Evolutionary conservation across 345 rosid species (phyloP), one percentile per base, ranked within the genome.

Genomic region (Turnera subulata): DNA sequence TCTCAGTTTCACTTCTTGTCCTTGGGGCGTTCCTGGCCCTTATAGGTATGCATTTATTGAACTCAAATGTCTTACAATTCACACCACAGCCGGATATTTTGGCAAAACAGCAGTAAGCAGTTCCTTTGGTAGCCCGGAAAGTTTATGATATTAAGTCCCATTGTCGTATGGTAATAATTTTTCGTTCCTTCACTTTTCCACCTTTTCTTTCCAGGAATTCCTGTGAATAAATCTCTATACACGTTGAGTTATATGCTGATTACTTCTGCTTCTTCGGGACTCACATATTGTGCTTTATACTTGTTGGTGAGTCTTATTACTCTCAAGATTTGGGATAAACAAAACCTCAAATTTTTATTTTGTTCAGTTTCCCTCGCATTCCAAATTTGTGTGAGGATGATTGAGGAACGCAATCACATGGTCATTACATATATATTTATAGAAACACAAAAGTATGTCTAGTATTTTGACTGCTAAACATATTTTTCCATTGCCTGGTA

Each of bases 241-340:
- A 68, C 82, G 2, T 19, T 71, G 45, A 59, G 77, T 53, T 78
- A 74, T 55, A 74, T 55, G 75, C 52, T 74, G 57, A 74, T 78
- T 44, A 78, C 82, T 62, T 68, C 79, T 55, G 75, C 79, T 18
- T 33, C 64, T 20, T 72, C 82, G 1, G 82, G 79, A 37, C 37
- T 74, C 67, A 71, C 73, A 26, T 74, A 71, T 29, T 65, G 62
- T 63, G 70, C 65, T 37, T 32, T 75, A 13, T 78, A 74, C 61
- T 55, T 74, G 58, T 16, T 78, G 82, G 82, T 74, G 54, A 74
- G 73, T 54, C 21, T 26, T 42, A 42, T 42, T 40, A 40, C n/a
- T 40, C 9, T 40, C 16, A 4, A 6, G n/a, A 57, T 55, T 39
- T 23, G 29, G 11, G 44, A 44, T 20, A 17, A 59, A 5, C 2